Conservation (phyloP, 2,329 filamentous ascomycete genomes). For the Mollisia scopiformis region DNA sequence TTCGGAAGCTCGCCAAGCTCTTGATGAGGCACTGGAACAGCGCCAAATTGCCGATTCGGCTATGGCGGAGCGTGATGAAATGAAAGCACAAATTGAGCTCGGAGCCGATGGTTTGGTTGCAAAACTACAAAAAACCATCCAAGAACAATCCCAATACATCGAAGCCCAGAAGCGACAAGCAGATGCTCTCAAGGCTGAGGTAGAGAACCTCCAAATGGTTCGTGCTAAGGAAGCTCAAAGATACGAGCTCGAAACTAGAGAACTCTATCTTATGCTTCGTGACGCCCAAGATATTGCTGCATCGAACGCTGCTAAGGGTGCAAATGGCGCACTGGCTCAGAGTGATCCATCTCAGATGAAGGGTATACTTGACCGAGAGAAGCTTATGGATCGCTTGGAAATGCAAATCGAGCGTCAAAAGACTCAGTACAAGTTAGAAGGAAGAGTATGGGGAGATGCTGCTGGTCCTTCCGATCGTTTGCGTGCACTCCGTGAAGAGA, state of each 20-base stretch:
- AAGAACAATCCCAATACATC: conserved; percentile 89
- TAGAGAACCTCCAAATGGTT: conserved; percentile 83
- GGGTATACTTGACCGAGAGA: conserved; percentile 90
- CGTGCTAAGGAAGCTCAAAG: conserved; percentile 90
- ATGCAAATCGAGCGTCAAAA: conserved; percentile 96
- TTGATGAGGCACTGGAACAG: conserved; percentile 88
- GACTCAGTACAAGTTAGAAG: conserved; percentile 96
- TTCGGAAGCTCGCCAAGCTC: conserved; percentile 87
- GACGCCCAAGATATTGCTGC: conserved; percentile 96
- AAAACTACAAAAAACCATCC: conserved; percentile 91
- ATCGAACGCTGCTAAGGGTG: conserved; percentile 69
- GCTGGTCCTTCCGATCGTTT: conserved; percentile 89
- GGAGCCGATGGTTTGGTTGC: conserved; percentile 92
- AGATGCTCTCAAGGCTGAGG: conserved; percentile 85
- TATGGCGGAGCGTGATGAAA: conserved; percentile 94
- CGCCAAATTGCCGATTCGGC: conserved; percentile 94
- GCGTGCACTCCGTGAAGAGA: conserved; percentile 88
- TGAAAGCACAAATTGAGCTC: conserved; percentile 84
- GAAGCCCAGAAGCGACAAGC: conserved; percentile 85
- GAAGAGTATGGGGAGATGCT: conserved; percentile 82
- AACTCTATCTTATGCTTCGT: conserved; percentile 96
- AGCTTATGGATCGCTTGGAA: conserved; percentile 89
- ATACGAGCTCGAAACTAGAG: conserved; percentile 93
- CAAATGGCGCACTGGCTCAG: conserved; percentile 54
- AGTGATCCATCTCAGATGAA: conserved; percentile 79